Evolutionary conservation across 768 basidiomycete genomes (phyloP), one percentile per base, ranked within the genome.

Genomic region (Tephrocybe rancida): DNA sequence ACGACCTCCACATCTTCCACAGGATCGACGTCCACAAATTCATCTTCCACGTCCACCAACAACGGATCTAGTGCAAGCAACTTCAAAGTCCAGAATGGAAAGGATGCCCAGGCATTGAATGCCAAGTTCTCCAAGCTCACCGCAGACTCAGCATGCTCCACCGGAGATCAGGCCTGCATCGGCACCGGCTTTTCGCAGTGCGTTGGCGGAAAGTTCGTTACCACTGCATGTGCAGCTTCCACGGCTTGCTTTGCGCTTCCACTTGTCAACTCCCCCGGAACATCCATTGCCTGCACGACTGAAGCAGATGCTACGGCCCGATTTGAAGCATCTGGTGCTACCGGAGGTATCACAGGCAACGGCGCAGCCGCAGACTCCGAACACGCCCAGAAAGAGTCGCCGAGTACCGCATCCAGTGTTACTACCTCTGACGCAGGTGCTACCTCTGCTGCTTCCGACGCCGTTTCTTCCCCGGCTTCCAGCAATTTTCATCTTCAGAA

Each of bases 171-270:
- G 26, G 81, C 79, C 2, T 84, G 82, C 56, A 55, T 83, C 16
- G 58, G 66, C 47, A 61, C 61, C 27, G 53, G 67, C 7, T 77
- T 85, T 35, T 81, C 81, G 3, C 78, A 79, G 55, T 84, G 84
- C 56, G 79, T 76, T 19, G 64, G 61, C 27, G 81, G 80, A 34
- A 60, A 63, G 41, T 75, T 72, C 55, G 65, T 62, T 21, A 54
- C 60, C 22, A 68, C 64, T 5, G 44, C 61, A 14, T 75, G 74
- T 50, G 65, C 60, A 0, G 59, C 48, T 3, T 59, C 64, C 6
- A 56, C 67, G n/a, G 65, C 61, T 24, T 78, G 77, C 50, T 66
- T 67, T n/a, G 74, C 74, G 14, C 67, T 78, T 38, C 77, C 78
- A 13, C 64, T 79, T 22, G 74, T 78, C 44, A 77, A 76, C 58